These are phyloP conservation scores for Leccinum truebloodii DNA, from an alignment of 768 basidiomycete genomes.

Conservation along the genomic window DNA sequence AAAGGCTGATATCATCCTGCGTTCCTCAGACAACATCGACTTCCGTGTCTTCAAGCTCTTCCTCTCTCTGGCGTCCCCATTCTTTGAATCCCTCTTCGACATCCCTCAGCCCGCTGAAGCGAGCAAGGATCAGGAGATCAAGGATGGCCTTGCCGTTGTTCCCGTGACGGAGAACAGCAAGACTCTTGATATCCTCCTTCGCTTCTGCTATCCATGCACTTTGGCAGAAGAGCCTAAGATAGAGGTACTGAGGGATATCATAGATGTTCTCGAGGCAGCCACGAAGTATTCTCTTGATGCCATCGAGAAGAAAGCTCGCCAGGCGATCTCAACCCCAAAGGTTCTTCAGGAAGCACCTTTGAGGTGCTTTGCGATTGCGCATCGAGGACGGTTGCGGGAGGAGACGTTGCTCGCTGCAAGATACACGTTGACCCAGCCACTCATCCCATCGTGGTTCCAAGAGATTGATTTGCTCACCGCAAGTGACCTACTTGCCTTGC, in stretches of 20 bases:
- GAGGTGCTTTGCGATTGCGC: constrained; percentile 34
- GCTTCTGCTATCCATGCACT: constrained; percentile 10
- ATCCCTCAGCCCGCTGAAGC: constrained; percentile 25
- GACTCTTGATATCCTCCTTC: constrained; percentile 20
- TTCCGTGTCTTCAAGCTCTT: constrained; percentile 23
- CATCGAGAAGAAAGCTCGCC: constrained; percentile 17
- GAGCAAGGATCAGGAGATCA: constrained; percentile 10
- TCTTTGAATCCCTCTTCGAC: constrained; percentile 37
- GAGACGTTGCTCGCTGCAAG: constrained; percentile 32
- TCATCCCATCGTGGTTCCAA: constrained; percentile 24
- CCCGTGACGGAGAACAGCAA: constrained; percentile 8
- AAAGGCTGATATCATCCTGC: constrained; percentile 28
- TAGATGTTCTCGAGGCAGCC: constrained; percentile 12
- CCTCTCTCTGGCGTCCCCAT: constrained; percentile 10
- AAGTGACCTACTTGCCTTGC: constrained; percentile 25
- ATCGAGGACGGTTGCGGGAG: constrained; percentile 16
- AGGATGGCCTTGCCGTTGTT: constrained; percentile 20
- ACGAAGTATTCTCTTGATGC: constrained; percentile 21
- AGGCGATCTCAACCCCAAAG: constrained; percentile 20
- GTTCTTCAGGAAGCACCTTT: constrained; percentile 26
- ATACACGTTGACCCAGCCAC: constrained; percentile 29
- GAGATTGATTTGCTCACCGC: constrained; percentile 33
- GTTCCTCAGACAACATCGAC: constrained; percentile 31
- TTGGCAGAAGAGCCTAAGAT: constrained; percentile 23
- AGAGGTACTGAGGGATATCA: constrained; percentile 8